Base-by-base conservation (phyloP, 257 asterid species). In the Hygrophila difformis region DNA sequence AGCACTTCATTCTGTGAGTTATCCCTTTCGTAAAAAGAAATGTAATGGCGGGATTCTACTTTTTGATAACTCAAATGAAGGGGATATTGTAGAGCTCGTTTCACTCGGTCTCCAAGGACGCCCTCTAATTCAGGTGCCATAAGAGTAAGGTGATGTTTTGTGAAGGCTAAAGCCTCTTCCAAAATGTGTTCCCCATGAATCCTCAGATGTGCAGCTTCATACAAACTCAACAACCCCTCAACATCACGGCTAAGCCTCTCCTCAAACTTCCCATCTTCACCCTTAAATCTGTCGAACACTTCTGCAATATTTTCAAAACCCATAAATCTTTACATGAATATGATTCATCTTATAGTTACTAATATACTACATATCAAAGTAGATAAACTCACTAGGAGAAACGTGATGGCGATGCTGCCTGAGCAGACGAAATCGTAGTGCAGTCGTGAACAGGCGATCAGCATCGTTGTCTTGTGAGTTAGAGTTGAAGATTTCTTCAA, bases 171-270 rank as follows among this genome's bases (percentile, higher is more conserved):
- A 31, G 68, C 73, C 39, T 69, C 67, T 22, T 69, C 60, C 8
- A 73, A 56, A 8, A 65, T 59, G 13, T 35, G 39, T 12, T 73
- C 81, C 8, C 54, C 59, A 13, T 51, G 65, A 36, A 59, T 58
- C 29, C 51, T 34, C 12, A 66, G 22, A 47, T 72, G 59, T 2
- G 79, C 40, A 7, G 76, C 79, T 36, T 72, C 75, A 1, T 64
- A 72, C 51, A 72, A 39, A 55, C 55, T 64, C 7, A 67, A 42
- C 3, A 72, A 5, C 0, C 70, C 70, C 20, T 26, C 66, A 0
- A 1, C 16, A 0, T 68, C 70, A 1, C 15, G 7, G 1, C 5
- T 16, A 0, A 60, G 48, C 1, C 34, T 1, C 36, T 64, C 65
- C 5, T 67, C 51, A 37, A 72, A 64, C 2, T 41, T 53, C 0